Evolutionary conservation across 306 rosid genomes (phyloP), one percentile per base, ranked within the genome.

Genomic region (Dalbergia cochinchinensis): DNA sequence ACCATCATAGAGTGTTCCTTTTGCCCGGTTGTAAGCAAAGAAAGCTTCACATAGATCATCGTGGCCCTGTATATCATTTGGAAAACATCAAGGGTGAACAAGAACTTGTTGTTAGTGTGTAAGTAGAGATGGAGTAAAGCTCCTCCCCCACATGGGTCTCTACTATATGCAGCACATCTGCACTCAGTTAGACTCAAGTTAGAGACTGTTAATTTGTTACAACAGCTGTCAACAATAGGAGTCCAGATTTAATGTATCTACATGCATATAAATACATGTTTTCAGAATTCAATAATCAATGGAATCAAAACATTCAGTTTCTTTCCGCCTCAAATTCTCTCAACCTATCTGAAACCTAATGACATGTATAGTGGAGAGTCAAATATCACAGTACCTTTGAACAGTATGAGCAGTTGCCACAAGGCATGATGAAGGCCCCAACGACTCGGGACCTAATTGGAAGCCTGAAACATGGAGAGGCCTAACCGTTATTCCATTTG

Each of bases 351-450:
- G 31, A 26, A 26, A 26, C 31, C 31, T 26, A 26, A 26, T 69
- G 65, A 33, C 67, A 80, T 42, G 61, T 44, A 50, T 8, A 79
- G 51, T 58, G 71, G 22, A 65, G 54, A 51, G 22, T 63, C 14
- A 20, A 42, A 15, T 34, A 34, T 35, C 69, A 68, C 22, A 63
- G 77, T 79, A 95, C 99, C 92, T 92, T 92, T 19, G 99, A 87
- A 89, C 99, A 92, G 73, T 72, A 92, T 48, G 85, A 87, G 84
- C 99, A 95, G 81, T 80, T 89, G 26, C 99, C 99, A 82, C 99
- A 95, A 83, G 99, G 98, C 97, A 95, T 92, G 88, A 92, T 95
- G 80, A 92, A 95, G 85, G 99, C 85, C 63, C 99, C 97, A 61
- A 95, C 87, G 60, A 86, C 97, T 71, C 75, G 89, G 66, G 97